phyloP scores from a whole-genome alignment of 2,329 filamentous ascomycete species.

The Verruconis gallopava region DNA sequence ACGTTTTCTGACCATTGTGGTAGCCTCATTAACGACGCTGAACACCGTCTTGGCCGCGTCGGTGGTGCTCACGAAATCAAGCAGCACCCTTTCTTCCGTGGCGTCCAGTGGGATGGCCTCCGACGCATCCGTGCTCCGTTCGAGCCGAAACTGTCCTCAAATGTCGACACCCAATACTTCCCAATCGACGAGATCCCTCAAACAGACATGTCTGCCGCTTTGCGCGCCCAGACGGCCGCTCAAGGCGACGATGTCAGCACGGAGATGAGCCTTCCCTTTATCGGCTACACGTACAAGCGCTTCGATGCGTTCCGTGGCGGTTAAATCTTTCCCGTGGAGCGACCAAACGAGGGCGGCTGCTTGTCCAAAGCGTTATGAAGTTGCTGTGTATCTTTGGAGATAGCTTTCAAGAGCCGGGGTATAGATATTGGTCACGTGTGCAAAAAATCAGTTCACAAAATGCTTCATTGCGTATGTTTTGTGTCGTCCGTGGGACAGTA shows the following conservation, averaged over 20 bases:
- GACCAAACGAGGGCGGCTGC: too few species aligned
- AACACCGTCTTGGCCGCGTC: conserved; percentile 74
- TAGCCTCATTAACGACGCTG: conserved; percentile 89
- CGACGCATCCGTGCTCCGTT: conserved; percentile 91
- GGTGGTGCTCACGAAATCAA: conserved; percentile 87
- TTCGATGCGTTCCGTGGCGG: conserved; percentile 54
- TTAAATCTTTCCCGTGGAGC: too few species aligned
- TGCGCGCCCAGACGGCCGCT: conserved; percentile 71
- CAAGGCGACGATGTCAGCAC: conserved; percentile 64
- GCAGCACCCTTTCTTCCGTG: conserved; percentile 87
- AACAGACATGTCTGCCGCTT: conserved; percentile 77
- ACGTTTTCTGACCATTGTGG: too few species aligned
- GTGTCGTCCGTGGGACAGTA: too few species aligned
- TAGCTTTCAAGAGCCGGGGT: too few species aligned
- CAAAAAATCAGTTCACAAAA: too few species aligned
- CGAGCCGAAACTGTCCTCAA: conserved; percentile 82
- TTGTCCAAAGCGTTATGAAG: too few species aligned
- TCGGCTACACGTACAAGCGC: conserved; percentile 95
- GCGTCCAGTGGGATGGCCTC: conserved; percentile 87
- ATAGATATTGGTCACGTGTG: too few species aligned
- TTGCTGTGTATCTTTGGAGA: too few species aligned
- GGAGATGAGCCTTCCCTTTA: conserved; percentile 92
- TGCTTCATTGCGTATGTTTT: too few species aligned
- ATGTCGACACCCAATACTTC: conserved; percentile 96
- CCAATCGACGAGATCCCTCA: conserved; percentile 97